phyloP scores from a whole-genome alignment of 1,284 basidiomycete species.

The Ganoderma meredithae region DNA sequence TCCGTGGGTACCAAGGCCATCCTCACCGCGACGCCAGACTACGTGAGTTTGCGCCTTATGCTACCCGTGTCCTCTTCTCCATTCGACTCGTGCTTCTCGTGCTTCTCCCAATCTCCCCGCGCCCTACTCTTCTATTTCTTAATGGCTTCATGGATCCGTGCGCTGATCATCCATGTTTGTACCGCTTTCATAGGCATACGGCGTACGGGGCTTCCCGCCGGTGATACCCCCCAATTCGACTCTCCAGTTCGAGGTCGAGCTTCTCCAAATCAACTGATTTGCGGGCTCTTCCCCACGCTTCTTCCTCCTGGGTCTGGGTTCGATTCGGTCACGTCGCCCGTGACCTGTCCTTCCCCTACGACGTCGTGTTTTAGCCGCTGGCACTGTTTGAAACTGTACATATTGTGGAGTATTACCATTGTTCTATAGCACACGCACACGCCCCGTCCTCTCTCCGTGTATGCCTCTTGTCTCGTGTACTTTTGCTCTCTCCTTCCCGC shows the following conservation, averaged over 20 bases:
- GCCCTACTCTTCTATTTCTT: constrained; percentile 17
- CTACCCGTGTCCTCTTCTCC: not conserved
- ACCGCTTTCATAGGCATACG: constrained; percentile 62
- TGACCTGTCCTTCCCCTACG: constrained; percentile 13
- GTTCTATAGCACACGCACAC: constrained; percentile 35
- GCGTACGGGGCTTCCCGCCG: constrained; percentile 77
- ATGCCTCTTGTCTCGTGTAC: constrained; percentile 12
- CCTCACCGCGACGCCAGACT: constrained; percentile 73
- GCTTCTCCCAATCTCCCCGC: constrained; percentile 5
- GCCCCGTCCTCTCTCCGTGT: constrained; percentile 16
- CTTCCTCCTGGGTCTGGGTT: constrained; percentile 4
- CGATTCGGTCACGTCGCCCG: constrained; percentile 4
- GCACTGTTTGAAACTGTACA: constrained; percentile 30
- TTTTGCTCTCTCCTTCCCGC: not conserved
- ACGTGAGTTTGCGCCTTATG: constrained; percentile 52
- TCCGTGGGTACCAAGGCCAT: constrained; percentile 82
- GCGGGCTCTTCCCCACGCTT: constrained; percentile 13
- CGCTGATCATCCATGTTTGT: constrained; percentile 15
- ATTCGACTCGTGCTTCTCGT: constrained; percentile 3
- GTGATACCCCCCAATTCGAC: constrained; percentile 83
- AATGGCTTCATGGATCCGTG: constrained; percentile 3
- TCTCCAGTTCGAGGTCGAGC: constrained; percentile 84
- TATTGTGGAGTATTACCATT: constrained; percentile 37
- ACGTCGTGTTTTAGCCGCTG: constrained; percentile 26
- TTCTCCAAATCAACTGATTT: constrained; percentile 70